Base-by-base conservation (phyloP, 106 monocot species). In the Acorus calamus region DNA sequence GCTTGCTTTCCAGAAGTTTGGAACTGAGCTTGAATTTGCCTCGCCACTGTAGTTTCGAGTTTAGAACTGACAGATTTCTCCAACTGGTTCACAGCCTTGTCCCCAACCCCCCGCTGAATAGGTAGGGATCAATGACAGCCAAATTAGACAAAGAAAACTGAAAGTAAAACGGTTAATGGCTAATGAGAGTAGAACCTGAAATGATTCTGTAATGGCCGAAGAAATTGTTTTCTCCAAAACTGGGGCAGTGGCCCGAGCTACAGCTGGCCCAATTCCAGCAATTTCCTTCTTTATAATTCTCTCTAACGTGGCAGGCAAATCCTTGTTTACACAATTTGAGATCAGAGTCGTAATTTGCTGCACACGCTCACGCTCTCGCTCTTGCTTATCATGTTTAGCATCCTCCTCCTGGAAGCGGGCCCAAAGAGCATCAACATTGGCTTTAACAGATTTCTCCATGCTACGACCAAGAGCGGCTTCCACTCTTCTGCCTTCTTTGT, bases 11-110 rank as follows among this genome's bases (percentile, higher is more conserved):
- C 91, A 59, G 82, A 76, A 42, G 90, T 84, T 77, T 98, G 96
- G 64, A 98, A 92, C 53, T 98, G 96, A 44, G 70, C 60, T 70
- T 98, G 96, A 55, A 92, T 80, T 77, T 98, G 91, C 72, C 88
- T 80, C 61, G 79, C 80, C 48, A 98, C 73, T 45, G 83, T 76
- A 58, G 65, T 77, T 79, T 98, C 96, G 67, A 98, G 77, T 79
- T 98, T 98, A 14, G 85, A 79, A 74, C 63, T 82, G 55, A 98
- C 60, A 49, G 85, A 73, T 56, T 98, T 98, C 55, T 98, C 96
- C 64, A 98, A 61, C 55, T 88, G 94, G 69, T 62, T 78, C 12
- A 85, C 71, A 64, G 81, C 78, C 78, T 96, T 96, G 57, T 96
- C 94, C 5, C 83, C 84, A 52, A 96, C 76, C 55, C 82, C 87